Percentiles rank a stretch among this genome's conserved stretches.
Evolutionary conservation across 257 asterid species (phyloP).

Genomic region (Primulina eburnea): DNA sequence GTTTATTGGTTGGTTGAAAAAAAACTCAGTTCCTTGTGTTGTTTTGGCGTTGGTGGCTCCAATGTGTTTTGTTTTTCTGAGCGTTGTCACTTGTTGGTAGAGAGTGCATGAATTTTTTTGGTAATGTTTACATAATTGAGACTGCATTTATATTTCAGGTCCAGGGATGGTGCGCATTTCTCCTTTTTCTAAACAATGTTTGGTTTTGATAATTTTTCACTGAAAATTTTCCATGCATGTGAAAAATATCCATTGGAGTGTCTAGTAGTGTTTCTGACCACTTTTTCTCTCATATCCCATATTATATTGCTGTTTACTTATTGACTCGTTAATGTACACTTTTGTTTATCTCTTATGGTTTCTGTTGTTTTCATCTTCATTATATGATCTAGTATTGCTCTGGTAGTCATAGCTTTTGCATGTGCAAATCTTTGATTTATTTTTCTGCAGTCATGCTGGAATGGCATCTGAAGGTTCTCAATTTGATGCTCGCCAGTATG

Average conservation of each 20-base stretch:
- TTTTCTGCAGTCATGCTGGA: constrained; percentile 42
- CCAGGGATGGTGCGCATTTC: neutral
- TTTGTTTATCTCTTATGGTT: neutral
- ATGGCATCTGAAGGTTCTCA: constrained; percentile 46
- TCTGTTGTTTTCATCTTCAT: neutral
- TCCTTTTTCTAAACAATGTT: neutral
- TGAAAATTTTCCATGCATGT: too few species aligned
- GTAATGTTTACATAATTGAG: neutral
- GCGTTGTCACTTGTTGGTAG: neutral
- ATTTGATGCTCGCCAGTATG: constrained; percentile 44
- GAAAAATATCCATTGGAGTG: neutral
- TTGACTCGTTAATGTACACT: neutral
- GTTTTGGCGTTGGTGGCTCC: neutral
- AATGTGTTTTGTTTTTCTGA: neutral
- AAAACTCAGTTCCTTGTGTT: neutral
- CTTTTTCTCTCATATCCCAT: neutral
- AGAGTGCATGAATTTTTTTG: neutral
- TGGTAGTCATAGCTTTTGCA: constrained; percentile 9
- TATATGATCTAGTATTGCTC: neutral
- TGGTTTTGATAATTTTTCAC: neutral
- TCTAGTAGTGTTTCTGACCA: neutral
- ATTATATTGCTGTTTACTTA: too few species aligned
- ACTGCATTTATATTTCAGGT: too few species aligned
- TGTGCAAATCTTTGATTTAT: constrained; percentile 3
- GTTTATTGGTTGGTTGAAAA: neutral